Percentiles rank a stretch among this genome's conserved stretches.
These are phyloP conservation scores for Neopestalotiopsis sp. DNA, from an alignment of 2,329 filamentous ascomycete species.

Conservation along the genomic window DNA sequence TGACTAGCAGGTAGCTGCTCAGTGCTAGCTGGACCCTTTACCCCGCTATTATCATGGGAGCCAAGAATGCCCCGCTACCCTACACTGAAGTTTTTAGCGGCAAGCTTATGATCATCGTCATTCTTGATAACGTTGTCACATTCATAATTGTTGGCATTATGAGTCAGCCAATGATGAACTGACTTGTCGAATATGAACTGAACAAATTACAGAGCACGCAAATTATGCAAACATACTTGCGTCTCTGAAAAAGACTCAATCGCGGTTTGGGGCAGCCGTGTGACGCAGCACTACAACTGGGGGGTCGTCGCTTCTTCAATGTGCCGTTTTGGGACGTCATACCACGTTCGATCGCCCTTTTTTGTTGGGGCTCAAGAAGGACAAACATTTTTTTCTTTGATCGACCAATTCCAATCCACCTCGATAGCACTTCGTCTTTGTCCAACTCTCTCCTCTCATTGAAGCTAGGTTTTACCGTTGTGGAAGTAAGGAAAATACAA, in stretches of 20 bases:
- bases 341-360: constrained; percentile 1
- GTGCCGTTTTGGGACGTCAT: not conserved
- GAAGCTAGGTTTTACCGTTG: too few relatives aligned
- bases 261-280: not conserved
- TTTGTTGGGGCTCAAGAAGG: not conserved
- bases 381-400: not conserved
- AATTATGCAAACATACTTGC: too few relatives aligned
- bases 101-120: not conserved
- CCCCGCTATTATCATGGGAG: not conserved
- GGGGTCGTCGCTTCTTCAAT: not conserved
- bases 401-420: not conserved
- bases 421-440: not conserved
- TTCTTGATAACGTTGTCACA: not conserved
- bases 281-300: not conserved
- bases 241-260: too few relatives aligned
- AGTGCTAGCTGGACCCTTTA: not conserved
- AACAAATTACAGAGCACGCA: too few relatives aligned
- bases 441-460: not conserved
- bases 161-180: not conserved
- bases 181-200: too few relatives aligned
- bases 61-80: not conserved
- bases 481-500: not conserved
- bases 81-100: not conserved
- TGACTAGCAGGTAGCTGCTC: too few relatives aligned
- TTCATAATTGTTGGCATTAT: not conserved